Percentiles rank a stretch among this genome's conserved stretches.
phyloP scores from a whole-genome alignment of 2,329 filamentous ascomycete species.

The Apiospora saccharicola region DNA sequence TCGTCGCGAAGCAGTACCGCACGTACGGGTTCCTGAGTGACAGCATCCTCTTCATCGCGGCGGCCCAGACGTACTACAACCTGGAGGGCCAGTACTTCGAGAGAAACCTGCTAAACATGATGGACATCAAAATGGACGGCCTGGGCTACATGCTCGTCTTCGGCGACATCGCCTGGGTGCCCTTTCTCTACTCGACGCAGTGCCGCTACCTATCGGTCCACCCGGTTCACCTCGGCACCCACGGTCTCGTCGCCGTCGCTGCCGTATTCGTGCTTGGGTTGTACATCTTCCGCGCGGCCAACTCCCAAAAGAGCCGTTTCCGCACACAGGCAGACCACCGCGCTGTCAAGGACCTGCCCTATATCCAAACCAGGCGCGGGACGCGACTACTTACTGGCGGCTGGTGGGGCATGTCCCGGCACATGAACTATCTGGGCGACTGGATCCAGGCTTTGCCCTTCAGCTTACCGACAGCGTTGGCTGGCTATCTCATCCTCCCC shows the following conservation, averaged over 20 bases:
- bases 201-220: conserved; percentile 84
- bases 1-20: conserved; percentile 87
- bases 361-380: conserved; percentile 83
- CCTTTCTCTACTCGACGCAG: conserved; percentile 87
- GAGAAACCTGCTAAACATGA: conserved; percentile 86
- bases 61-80: conserved; percentile 82
- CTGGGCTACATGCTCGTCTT: conserved; percentile 96
- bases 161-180: conserved; percentile 91
- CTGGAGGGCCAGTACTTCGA: conserved; percentile 90
- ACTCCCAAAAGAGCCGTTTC: conserved; percentile 95
- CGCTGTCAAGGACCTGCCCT: conserved; percentile 78
- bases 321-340: conserved; percentile 86
- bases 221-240: conserved; percentile 77
- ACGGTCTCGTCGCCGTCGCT: conserved; percentile 70
- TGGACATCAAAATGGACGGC: conserved; percentile 91
- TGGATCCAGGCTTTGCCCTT: conserved; percentile 95
- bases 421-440: conserved; percentile 96
- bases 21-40: conserved; percentile 84
- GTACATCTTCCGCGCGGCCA: conserved; percentile 88
- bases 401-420: conserved; percentile 92
- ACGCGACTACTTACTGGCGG: conserved; percentile 83
- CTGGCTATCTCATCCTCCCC: conserved; percentile 79
- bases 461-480: conserved; percentile 83
- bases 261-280: conserved; percentile 76
- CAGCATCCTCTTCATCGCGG: conserved; percentile 80